phyloP scores from a whole-genome alignment of 306 rosid species.

The Cucurbita pepo region DNA sequence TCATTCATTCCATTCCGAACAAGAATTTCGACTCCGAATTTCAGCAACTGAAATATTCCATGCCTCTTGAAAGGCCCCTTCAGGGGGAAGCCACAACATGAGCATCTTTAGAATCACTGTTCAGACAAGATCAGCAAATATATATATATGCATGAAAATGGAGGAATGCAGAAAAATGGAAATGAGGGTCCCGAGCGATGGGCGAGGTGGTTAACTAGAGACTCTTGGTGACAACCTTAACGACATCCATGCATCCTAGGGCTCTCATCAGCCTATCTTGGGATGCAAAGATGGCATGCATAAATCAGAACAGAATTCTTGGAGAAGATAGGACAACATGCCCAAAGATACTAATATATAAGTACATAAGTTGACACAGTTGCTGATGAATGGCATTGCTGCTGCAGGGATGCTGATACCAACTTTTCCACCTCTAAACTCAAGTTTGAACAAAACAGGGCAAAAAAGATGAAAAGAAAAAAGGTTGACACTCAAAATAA shows the following conservation, averaged over 20 bases:
- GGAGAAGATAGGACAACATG: slow-evolving; percentile 6
- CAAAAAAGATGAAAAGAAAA: slow-evolving; percentile 13
- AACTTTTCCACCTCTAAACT: slow-evolving; percentile 40
- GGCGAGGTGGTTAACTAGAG: not conserved
- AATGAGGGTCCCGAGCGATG: not conserved
- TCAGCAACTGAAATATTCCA: not conserved
- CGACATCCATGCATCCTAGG: not conserved
- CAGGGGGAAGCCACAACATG: not conserved
- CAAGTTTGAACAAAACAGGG: slow-evolving; percentile 37
- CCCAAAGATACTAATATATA: slow-evolving; percentile 8
- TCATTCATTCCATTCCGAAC: not conserved
- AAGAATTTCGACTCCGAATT: not conserved
- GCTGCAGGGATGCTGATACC: slow-evolving; percentile 40
- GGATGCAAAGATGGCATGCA: not conserved
- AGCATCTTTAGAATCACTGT: not conserved
- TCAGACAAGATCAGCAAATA: not conserved
- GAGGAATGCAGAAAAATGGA: not conserved
- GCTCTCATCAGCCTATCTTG: not conserved
- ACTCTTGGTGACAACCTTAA: not conserved
- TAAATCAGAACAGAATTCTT: not conserved
- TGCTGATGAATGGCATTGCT: slow-evolving; percentile 24
- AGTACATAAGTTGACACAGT: slow-evolving; percentile 20
- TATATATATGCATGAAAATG: not conserved
- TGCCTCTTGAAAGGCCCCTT: not conserved
- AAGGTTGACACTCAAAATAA: slow-evolving; percentile 32